Percentiles rank a stretch among this genome's conserved stretches.
phyloP scores from a whole-genome alignment of 768 basidiomycete species.

The Mycena maculata region DNA sequence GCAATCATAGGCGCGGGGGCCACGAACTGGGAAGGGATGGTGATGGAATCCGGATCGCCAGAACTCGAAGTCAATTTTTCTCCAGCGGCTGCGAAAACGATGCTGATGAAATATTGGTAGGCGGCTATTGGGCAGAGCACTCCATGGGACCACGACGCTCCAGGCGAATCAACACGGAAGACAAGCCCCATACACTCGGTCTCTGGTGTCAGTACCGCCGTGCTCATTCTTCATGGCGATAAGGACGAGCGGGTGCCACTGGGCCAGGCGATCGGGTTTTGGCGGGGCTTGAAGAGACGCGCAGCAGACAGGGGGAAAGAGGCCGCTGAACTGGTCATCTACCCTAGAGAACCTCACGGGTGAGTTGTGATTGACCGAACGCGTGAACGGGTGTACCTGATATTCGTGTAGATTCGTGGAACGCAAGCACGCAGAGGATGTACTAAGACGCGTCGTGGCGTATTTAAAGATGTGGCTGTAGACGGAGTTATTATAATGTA shows the following conservation, averaged over 20 bases:
- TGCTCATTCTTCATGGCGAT: constrained; percentile 62
- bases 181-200: constrained; percentile 50
- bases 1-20: constrained; percentile 50
- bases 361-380: constrained; percentile 28
- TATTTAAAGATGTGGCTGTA: constrained; percentile 44
- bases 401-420: constrained; percentile 44
- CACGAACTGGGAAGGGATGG: constrained; percentile 52
- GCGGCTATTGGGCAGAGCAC: constrained; percentile 44
- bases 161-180: constrained; percentile 35
- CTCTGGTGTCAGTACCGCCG: constrained; percentile 55
- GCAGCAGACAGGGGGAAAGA: constrained; percentile 44
- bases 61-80: constrained; percentile 44
- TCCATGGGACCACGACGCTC: constrained; percentile 45
- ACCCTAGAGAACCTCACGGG: constrained; percentile 52
- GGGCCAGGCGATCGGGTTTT: constrained; percentile 49
- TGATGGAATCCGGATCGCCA: constrained; percentile 49
- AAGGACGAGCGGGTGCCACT: constrained; percentile 63
- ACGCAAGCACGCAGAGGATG: constrained; percentile 47
- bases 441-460: constrained; percentile 41
- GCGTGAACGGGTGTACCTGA: not conserved
- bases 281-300: constrained; percentile 46
- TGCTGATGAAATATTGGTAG: constrained; percentile 34
- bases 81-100: not conserved
- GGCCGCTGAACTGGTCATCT: constrained; percentile 45
- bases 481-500: constrained; percentile 17